Evolutionary conservation across 805 yeast genomes (phyloP).

Genomic region (Schizosaccharomyces cryophilus): DNA sequence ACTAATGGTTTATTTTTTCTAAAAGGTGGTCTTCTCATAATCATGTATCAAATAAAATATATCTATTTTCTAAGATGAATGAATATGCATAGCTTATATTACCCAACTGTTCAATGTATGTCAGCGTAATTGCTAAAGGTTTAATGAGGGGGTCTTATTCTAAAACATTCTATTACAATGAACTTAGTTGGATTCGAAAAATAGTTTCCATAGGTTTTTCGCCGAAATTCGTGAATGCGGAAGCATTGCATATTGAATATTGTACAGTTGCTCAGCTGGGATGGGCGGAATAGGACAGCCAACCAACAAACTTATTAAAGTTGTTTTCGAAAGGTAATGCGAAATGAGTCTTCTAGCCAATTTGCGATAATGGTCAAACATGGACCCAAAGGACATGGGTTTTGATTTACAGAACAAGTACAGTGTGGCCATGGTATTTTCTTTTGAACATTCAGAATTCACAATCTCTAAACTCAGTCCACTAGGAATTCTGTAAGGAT

Average conservation of each 20-base stretch:
- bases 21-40: too few species aligned
- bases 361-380: conserved; percentile 25
- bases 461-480: conserved; percentile 15
- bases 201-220: conserved; percentile 7
- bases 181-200: not conserved
- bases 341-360: conserved; percentile 19
- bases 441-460: not conserved
- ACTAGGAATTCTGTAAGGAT: conserved; percentile 43
- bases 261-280: conserved; percentile 26
- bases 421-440: conserved; percentile 3
- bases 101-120: too few species aligned
- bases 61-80: too few species aligned
- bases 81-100: too few species aligned
- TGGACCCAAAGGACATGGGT: conserved; percentile 21
- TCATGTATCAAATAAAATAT: too few species aligned
- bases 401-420: conserved; percentile 18
- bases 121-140: too few species aligned
- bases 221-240: conserved; percentile 20
- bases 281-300: conserved; percentile 23
- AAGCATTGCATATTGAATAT: conserved; percentile 26
- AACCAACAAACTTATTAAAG: conserved; percentile 19
- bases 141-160: too few species aligned
- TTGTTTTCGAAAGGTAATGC: conserved; percentile 21
- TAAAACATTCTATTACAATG: not conserved
- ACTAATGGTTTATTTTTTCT: too few species aligned